Percentiles rank a stretch among this genome's conserved stretches.
Conservation (phyloP, 371 early-diverging fungal species). For the Rhizopus sp. region DNA sequence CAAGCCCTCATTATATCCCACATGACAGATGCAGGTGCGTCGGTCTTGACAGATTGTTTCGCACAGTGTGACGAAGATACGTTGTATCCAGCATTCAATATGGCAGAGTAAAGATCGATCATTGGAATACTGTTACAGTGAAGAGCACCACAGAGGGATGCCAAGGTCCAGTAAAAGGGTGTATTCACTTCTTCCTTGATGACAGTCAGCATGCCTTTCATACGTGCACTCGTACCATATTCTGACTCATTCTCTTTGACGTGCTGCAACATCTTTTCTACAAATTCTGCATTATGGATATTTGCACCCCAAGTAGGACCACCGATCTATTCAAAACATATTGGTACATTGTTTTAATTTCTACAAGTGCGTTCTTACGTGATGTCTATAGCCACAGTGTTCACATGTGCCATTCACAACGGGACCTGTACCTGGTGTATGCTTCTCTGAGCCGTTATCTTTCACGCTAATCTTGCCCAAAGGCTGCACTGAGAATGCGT, state of each 20-base stretch:
- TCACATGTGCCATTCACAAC: slow-evolving; percentile 66
- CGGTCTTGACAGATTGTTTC: slow-evolving; percentile 91
- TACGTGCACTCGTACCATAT: slow-evolving; percentile 83
- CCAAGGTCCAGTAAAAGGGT: slow-evolving; percentile 86
- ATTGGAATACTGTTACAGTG: slow-evolving; percentile 65
- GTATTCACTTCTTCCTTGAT: slow-evolving; percentile 83
- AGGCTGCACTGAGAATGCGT: slow-evolving; percentile 67
- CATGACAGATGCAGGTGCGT: slow-evolving; percentile 89
- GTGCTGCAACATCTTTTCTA: slow-evolving; percentile 68
- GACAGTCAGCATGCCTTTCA: slow-evolving; percentile 95
- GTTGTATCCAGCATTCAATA: slow-evolving; percentile 91
- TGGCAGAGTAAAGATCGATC: slow-evolving; percentile 72
- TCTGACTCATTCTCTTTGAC: slow-evolving; percentile 56
- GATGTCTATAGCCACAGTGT: slow-evolving; percentile 67
- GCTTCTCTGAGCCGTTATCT: slow-evolving; percentile 57
- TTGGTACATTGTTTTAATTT: slow-evolving; percentile 1
- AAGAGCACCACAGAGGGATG: slow-evolving; percentile 61
- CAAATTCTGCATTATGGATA: slow-evolving; percentile 85
- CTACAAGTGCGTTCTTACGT: slow-evolving; percentile 51
- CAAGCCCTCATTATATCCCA: slow-evolving; percentile 92
- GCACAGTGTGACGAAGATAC: slow-evolving; percentile 93
- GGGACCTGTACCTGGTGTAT: slow-evolving; percentile 66
- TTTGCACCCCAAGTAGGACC: slow-evolving; percentile 95
- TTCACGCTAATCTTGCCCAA: slow-evolving; percentile 62
- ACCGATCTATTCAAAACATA: slow-evolving; percentile 63